Base-by-base conservation (phyloP, 164 flowering plant species). In the Magnolia kwangsiensis region DNA sequence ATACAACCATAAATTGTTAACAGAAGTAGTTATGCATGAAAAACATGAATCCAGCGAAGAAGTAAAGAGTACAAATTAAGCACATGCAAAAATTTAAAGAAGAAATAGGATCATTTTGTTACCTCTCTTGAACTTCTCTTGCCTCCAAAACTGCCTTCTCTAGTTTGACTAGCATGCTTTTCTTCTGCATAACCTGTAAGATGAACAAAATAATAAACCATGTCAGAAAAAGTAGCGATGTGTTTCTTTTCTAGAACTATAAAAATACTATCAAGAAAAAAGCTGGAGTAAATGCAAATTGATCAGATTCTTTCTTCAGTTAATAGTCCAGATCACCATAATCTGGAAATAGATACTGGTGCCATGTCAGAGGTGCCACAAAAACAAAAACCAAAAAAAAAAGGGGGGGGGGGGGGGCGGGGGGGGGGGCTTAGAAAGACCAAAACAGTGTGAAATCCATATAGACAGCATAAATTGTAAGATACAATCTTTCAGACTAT, bases 61-160 rank as follows among this genome's bases (percentile, higher is more conserved):
- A 37, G 45, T 37, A 37, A 50, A 66, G 68, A 20, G 24, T 7
- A 16, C 11, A 74, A 66, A 10, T 68, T 37, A 50, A 68, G 49
- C 29, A 11, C 29, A 29, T 14, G 31, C 31, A 72, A 19, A 50
- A 24, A 67, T 72, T 45, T 50, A 55, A 74, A 51, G 23, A 50
- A 72, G 27, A 55, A 72, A 14, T 23, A 64, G 18, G 24, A 68
- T 37, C 49, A 51, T 7, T 64, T 31, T 3, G 45, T 37, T 27
- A 82, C 84, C 84, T 82, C 72, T 79, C 82, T 72, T 79, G 84
- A 50, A n/a, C 51, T 72, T 79, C 82, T 75, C 74, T 91, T 67
- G 80, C 82, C 50, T 83, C 85, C n/a, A 74, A 58, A 13, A 85
- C 88, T 82, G 85, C 83, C 77, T 78, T 83, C 82, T 88, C 81